Base-by-base conservation (phyloP, 2,329 filamentous ascomycete genomes). In the Exserohilum rostratum region DNA sequence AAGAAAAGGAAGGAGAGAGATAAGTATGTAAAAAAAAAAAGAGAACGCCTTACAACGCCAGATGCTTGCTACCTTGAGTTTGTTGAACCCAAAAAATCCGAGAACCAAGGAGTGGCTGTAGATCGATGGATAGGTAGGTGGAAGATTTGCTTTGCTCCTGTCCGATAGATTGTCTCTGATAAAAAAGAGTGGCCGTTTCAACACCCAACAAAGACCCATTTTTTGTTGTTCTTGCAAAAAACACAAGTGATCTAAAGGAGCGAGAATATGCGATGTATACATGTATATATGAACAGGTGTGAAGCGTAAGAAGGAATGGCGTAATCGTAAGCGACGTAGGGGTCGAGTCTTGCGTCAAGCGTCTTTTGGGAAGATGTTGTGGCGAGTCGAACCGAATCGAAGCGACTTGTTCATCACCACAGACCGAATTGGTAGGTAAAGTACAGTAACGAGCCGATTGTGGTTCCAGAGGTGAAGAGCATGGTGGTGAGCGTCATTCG, bases 391-490 rank as follows among this genome's bases (percentile, higher is more conserved):
- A 22, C 35, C 18, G 18, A 12, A n/a, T 33, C 33, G 33, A 40
- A 40, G 12, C 22, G 15, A 25, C 37, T 6, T 6, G 12, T 47
- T 48, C 37, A 34, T 54, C 44, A 77, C 61, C 74, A 77, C 37
- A 80, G 48, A 34, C 78, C 79, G 46, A 78, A 79, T 42, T 74
- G 74, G 55, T 74, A 73, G 34, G 76, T 76, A 62, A 82, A 82
- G 71, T 79, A 80, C 35, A 83, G 79, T 64, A 88, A 86, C 5
- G 83, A 85, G 30, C 82, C 70, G 25, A 87, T 66, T 5, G 85
- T 87, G 46, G 87, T 78, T 27, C 77, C 73, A 17, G 77, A 79
- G 74, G 85, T 86, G 55, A 81, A 78, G 55, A 85, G 62, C 53
- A 86, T 72, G 57, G 85, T 82, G 50, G 79, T 80, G 39, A 87